phyloP scores from a whole-genome alignment of 305 asterid genomes.

The Nicotiana rustica region DNA sequence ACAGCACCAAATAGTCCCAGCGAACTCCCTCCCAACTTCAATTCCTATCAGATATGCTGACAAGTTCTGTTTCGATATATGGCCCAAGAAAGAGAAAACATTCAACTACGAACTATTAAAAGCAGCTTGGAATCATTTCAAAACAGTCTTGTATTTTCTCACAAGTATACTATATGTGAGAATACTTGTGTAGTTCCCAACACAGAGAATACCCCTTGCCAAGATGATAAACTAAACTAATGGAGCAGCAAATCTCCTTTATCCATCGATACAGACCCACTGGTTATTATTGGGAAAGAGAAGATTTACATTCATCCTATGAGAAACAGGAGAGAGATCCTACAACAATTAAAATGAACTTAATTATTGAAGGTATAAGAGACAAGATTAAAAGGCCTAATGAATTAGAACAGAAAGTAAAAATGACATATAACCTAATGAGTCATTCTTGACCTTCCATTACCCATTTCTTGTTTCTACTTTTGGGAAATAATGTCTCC shows the following conservation, averaged over 20 bases:
- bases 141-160: slow-evolving; percentile 27
- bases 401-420: not conserved
- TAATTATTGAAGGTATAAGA: not conserved
- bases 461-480: slow-evolving; percentile 16
- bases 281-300: slow-evolving; percentile 22
- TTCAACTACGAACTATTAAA: slow-evolving; percentile 8
- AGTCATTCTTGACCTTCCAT: slow-evolving; percentile 4
- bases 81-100: slow-evolving; percentile 12
- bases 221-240: slow-evolving; percentile 29
- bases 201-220: not conserved
- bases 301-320: slow-evolving; percentile 2
- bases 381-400: slow-evolving; percentile 23
- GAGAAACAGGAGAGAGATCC: slow-evolving; percentile 22
- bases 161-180: not conserved
- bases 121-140: not conserved
- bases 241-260: slow-evolving; percentile 18
- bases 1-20: not conserved
- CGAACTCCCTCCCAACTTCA: slow-evolving; percentile 1
- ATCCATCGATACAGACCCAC: slow-evolving; percentile 14
- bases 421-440: not conserved
- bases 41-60: slow-evolving; percentile 5
- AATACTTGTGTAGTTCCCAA: slow-evolving; percentile 18
- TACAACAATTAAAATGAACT: slow-evolving; percentile 11
- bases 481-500: not conserved
- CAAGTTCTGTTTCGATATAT: not conserved